Conservation (phyloP, 192 early-diverging fungal species). For the Mortierella hygrophila region DNA sequence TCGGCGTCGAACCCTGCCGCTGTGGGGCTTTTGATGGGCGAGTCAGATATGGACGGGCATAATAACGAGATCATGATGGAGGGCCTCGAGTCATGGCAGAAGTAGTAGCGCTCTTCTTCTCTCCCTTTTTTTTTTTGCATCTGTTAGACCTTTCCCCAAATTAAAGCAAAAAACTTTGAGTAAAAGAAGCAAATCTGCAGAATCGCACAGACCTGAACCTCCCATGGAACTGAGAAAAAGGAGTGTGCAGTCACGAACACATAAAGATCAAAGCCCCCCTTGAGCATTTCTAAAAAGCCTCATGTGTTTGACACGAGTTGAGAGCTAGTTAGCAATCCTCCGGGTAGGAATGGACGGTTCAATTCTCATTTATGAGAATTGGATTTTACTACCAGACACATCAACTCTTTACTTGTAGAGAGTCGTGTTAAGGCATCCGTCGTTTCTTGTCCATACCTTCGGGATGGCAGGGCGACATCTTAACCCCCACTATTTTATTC, state of each 20-base stretch:
- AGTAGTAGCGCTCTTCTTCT: background rate
- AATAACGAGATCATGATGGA: constrained; percentile 33
- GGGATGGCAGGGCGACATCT: constrained; percentile 36
- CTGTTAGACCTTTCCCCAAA: background rate
- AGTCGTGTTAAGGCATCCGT: constrained; percentile 57
- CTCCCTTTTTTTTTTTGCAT: background rate
- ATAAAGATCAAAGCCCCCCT: background rate
- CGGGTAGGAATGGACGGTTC: constrained; percentile 57
- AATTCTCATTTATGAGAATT: constrained; percentile 8
- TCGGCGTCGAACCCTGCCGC: background rate
- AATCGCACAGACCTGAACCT: background rate
- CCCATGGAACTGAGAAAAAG: background rate
- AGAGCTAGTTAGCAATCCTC: constrained; percentile 60
- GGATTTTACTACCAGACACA: constrained; percentile 51
- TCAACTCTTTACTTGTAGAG: constrained; percentile 20
- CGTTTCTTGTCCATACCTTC: constrained; percentile 12
- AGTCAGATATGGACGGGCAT: constrained; percentile 15
- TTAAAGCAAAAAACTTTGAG: background rate
- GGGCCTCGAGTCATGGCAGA: constrained; percentile 42
- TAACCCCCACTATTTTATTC: constrained; percentile 33
- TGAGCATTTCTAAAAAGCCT: background rate
- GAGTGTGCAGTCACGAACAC: background rate
- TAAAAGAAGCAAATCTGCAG: background rate
- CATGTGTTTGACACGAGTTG: constrained; percentile 51
- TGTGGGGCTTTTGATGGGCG: background rate